These are phyloP conservation scores for Cyclotella baltica DNA, from an alignment of 108 stramenopile species.

Conservation along the genomic window DNA sequence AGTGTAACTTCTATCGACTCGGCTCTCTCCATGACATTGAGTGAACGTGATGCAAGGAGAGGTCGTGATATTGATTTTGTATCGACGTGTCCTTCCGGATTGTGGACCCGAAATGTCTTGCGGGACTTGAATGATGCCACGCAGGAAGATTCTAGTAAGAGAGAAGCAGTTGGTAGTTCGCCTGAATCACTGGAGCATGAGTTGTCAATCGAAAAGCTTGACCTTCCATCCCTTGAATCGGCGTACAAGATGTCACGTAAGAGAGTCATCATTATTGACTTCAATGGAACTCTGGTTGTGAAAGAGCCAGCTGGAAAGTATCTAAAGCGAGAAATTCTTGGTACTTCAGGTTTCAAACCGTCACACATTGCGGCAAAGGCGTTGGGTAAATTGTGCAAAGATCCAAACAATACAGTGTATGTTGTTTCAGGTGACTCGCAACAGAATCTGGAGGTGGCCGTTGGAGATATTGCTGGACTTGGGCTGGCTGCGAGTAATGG, in stretches of 20 bases:
- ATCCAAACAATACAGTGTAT: conserved; percentile 90
- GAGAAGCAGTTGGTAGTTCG: conserved; percentile 37
- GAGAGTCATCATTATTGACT: conserved; percentile 97
- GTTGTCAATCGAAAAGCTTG: conserved; percentile 65
- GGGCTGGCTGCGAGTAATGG: conserved; percentile 96
- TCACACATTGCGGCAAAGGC: conserved; percentile 77
- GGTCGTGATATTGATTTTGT: conserved; percentile 98
- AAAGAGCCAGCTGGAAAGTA: conserved; percentile 97
- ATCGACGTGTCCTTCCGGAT: conserved; percentile 89
- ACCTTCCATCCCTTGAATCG: conserved; percentile 60
- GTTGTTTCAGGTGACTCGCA: conserved; percentile 91
- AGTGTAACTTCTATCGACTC: conserved; percentile 91
- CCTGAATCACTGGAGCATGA: conserved; percentile 67
- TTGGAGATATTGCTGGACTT: conserved; percentile 86
- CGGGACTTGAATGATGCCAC: conserved; percentile 86
- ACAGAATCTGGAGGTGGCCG: conserved; percentile 84
- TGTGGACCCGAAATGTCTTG: conserved; percentile 97
- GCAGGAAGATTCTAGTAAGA: conserved; percentile 27
- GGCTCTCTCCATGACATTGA: conserved; percentile 87
- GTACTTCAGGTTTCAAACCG: conserved; percentile 88
- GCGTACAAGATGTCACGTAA: conserved; percentile 76
- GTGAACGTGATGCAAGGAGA: conserved; percentile 89
- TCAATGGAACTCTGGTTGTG: conserved; percentile 96
- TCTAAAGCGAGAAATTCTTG: conserved; percentile 95
- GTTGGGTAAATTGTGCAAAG: conserved; percentile 72